Percentiles rank a stretch among this genome's conserved stretches.
Evolutionary conservation across 2,329 filamentous ascomycete genomes (phyloP).

Genomic region (Mycogone perniciosa): DNA sequence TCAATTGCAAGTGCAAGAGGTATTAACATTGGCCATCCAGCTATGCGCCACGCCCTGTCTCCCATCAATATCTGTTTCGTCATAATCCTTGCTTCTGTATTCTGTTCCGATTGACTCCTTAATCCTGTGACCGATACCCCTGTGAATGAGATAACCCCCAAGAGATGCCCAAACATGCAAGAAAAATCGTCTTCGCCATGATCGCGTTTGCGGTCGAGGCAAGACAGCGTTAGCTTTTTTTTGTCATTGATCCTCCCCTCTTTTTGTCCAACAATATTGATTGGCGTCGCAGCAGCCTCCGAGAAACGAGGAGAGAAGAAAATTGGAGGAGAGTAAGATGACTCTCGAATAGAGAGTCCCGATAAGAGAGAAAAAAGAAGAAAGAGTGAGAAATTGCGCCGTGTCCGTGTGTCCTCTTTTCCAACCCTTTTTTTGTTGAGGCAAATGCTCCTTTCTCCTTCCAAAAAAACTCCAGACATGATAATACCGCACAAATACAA

Average conservation of each 20-base stretch:
- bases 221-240: neutral
- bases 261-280: neutral
- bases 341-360: neutral
- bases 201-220: no score
- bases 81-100: neutral
- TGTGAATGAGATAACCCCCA: neutral
- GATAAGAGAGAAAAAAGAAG: neutral
- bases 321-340: neutral
- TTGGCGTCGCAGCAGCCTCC: neutral
- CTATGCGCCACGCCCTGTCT: slow-evolving; percentile 8
- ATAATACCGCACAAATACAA: slow-evolving; percentile 6
- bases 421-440: neutral
- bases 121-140: neutral
- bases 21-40: slow-evolving; percentile 6
- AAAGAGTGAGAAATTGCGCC: slow-evolving; percentile 6
- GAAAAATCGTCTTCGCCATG: neutral
- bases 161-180: neutral
- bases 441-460: neutral
- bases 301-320: neutral
- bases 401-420: neutral
- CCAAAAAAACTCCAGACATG: slow-evolving; percentile 7
- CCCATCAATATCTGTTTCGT: slow-evolving; percentile 7
- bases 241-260: neutral
- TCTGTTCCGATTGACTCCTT: neutral
- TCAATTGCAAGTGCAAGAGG: neutral